Percentiles rank a stretch among this genome's conserved stretches.
Conservation (phyloP, 495 filamentous ascomycete species). For the Chlorociboria aeruginascens region DNA sequence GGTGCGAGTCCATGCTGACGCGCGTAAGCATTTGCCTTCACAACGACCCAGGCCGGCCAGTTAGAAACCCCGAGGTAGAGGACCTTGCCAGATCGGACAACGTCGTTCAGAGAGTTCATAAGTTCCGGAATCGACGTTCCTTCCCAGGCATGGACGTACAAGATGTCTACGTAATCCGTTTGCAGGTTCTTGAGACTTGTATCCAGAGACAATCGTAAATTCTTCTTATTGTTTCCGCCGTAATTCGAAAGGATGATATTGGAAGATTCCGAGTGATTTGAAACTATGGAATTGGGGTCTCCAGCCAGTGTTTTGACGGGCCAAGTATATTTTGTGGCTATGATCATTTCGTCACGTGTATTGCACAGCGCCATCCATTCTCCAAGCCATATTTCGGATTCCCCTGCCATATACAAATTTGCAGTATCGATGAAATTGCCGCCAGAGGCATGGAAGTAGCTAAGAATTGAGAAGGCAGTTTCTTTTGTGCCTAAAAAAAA, state of each 20-base stretch:
- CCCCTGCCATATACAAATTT: slow-evolving; percentile 48
- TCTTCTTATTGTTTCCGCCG: slow-evolving; percentile 29
- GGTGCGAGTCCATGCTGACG: slow-evolving; percentile 47
- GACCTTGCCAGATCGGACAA: slow-evolving; percentile 51
- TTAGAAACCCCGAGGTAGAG: slow-evolving; percentile 58
- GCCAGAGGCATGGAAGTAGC: slow-evolving; percentile 41
- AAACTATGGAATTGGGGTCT: slow-evolving; percentile 25
- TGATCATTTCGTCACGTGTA: slow-evolving; percentile 46
- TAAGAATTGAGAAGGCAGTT: slow-evolving; percentile 41
- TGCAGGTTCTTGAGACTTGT: slow-evolving; percentile 46
- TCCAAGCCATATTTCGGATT: slow-evolving; percentile 53
- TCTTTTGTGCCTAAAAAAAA: slow-evolving; percentile 27
- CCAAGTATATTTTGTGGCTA: slow-evolving; percentile 51
- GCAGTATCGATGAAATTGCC: slow-evolving; percentile 66
- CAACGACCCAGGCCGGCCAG: slow-evolving; percentile 57
- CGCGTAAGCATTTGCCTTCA: slow-evolving; percentile 55
- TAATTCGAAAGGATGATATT: neutral
- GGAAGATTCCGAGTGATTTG: neutral
- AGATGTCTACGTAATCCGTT: slow-evolving; percentile 52
- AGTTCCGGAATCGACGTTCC: slow-evolving; percentile 48
- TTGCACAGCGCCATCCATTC: slow-evolving; percentile 46
- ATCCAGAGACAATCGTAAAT: slow-evolving; percentile 39
- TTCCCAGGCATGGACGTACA: slow-evolving; percentile 49
- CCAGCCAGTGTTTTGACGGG: slow-evolving; percentile 28
- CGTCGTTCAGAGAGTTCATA: slow-evolving; percentile 51